Evolutionary conservation across 305 asterid genomes (phyloP).

Genomic region (Fraxinus ornus): DNA sequence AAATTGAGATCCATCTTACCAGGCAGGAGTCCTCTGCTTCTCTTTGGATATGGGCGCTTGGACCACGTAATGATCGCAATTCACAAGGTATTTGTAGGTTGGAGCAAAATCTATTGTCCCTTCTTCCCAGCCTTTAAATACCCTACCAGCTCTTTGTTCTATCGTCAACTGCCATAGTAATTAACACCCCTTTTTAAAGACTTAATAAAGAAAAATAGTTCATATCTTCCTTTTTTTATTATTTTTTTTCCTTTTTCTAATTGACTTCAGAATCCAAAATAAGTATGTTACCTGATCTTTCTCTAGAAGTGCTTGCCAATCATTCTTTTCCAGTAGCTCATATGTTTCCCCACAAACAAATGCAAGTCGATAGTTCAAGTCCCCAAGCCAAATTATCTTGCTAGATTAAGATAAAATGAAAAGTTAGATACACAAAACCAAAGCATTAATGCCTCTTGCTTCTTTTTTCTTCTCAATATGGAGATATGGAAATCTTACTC

Average conservation of each 20-base stretch:
- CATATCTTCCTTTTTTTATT: background rate
- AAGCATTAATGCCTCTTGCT: background rate
- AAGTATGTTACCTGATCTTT: conserved; percentile 62
- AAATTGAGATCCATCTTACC: conserved; percentile 40
- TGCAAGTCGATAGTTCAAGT: conserved; percentile 78
- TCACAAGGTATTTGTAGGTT: conserved; percentile 64
- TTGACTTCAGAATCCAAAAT: background rate
- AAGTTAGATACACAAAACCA: background rate
- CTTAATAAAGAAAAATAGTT: background rate
- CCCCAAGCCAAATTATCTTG: conserved; percentile 82
- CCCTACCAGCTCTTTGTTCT: conserved; percentile 69
- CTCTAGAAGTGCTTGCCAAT: conserved; percentile 67
- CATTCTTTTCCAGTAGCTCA: conserved; percentile 50
- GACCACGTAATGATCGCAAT: conserved; percentile 57
- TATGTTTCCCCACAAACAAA: conserved; percentile 38
- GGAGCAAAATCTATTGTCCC: conserved; percentile 78
- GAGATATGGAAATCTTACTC: conserved; percentile 41
- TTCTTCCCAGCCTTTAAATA: conserved; percentile 78
- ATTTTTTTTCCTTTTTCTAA: background rate
- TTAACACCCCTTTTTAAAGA: background rate
- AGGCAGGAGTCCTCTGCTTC: conserved; percentile 81
- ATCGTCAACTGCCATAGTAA: conserved; percentile 47
- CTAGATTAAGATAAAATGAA: conserved; percentile 30
- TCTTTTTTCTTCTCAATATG: background rate
- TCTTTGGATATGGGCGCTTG: conserved; percentile 49